Percentiles rank a stretch among this genome's conserved stretches.
Conservation (phyloP, 148 eudicot genomes). For the Chenopodium berlandieri region DNA sequence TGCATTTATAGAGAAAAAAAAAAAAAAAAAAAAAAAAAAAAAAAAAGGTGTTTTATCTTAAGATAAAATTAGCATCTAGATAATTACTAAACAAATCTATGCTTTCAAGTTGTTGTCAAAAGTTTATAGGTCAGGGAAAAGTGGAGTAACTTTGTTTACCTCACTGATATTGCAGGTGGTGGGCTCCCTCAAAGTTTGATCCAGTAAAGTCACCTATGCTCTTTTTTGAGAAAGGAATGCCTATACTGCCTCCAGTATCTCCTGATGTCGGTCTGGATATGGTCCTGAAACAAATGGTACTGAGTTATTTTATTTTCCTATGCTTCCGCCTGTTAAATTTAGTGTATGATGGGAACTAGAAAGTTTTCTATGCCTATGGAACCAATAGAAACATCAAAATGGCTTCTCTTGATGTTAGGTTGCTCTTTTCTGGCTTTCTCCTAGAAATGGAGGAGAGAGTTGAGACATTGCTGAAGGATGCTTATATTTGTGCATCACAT, state of each 20-base stretch:
- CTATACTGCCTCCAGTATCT: constrained; percentile 61
- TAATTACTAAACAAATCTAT: too few relatives aligned
- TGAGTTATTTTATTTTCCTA: constrained; percentile 7
- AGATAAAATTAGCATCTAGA: too few relatives aligned
- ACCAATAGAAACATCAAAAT: not conserved
- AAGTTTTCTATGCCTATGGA: not conserved
- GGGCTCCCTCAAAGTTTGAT: constrained; percentile 94
- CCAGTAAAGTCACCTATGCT: constrained; percentile 93
- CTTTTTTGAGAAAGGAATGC: constrained; percentile 67
- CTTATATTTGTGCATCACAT: not conserved
- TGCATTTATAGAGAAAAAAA: too few relatives aligned
- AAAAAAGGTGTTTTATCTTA: too few relatives aligned
- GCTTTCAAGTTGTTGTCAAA: not conserved
- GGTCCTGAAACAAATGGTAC: constrained; percentile 74
- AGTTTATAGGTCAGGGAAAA: not conserved
- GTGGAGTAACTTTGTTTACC: not conserved
- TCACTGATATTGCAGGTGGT: constrained; percentile 64
- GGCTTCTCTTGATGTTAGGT: not conserved
- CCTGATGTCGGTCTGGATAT: constrained; percentile 79
- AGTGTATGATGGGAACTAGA: constrained; percentile 1
- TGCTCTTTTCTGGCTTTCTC: not conserved
- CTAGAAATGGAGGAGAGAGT: not conserved
- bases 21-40: too few relatives aligned
- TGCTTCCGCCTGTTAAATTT: constrained; percentile 5
- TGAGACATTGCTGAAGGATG: not conserved